Evolutionary conservation across 345 rosid species (phyloP).

Genomic region (Linum tenue): DNA sequence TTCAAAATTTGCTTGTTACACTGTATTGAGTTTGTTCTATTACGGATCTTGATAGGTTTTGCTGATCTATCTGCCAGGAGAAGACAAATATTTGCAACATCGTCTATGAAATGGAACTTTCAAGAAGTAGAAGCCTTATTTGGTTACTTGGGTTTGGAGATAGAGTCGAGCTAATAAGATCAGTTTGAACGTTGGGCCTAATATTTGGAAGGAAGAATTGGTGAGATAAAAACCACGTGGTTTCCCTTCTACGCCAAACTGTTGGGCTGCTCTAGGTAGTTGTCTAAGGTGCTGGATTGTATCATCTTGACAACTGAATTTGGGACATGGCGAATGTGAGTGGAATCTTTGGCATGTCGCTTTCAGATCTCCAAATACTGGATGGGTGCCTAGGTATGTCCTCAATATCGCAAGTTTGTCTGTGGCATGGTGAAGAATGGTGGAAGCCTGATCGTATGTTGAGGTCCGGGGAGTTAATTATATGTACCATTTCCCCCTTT

Average conservation of each 20-base stretch:
- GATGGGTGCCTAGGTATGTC: slow-evolving; percentile 10
- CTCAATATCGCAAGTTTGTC: slow-evolving; percentile 12
- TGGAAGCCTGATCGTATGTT: too few species aligned
- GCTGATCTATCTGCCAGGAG: slow-evolving; percentile 23
- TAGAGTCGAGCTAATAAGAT: slow-evolving; percentile 8
- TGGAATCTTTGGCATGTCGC: slow-evolving; percentile 12
- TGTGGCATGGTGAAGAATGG: slow-evolving; percentile 2
- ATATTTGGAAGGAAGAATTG: slow-evolving; percentile 18
- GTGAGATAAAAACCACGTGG: slow-evolving; percentile 21
- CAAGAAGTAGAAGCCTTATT: slow-evolving; percentile 32
- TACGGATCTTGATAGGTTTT: slow-evolving; percentile 22
- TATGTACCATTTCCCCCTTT: too few species aligned
- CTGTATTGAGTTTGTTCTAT: neutral
- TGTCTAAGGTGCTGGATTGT: slow-evolving; percentile 18
- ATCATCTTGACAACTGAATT: slow-evolving; percentile 6
- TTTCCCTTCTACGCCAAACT: slow-evolving; percentile 20
- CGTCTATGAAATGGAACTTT: slow-evolving; percentile 21
- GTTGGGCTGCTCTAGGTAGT: slow-evolving; percentile 11
- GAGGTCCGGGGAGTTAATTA: too few species aligned
- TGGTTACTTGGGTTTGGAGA: slow-evolving; percentile 37
- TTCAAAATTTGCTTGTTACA: neutral
- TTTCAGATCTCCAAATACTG: slow-evolving; percentile 13
- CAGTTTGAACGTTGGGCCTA: neutral
- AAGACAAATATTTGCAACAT: slow-evolving; percentile 22
- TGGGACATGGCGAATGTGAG: slow-evolving; percentile 8